A percentile compares a stretch with the other conserved stretches of the same genome.
Conservation (phyloP, 2,329 filamentous ascomycete genomes). For the Mycocentrospora acerina region DNA sequence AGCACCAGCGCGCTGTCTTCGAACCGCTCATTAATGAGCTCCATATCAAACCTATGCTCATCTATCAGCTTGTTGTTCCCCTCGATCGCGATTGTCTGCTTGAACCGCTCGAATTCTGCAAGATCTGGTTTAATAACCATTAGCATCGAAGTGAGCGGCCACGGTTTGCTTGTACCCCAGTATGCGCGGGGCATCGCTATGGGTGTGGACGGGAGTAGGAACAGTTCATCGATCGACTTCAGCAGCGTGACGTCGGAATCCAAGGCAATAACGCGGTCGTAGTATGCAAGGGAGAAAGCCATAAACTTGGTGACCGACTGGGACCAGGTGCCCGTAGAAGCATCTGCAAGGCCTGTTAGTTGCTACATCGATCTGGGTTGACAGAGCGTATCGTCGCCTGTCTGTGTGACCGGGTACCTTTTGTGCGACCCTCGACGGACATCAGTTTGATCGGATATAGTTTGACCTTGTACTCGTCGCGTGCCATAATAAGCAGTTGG, state of each 20-base stretch:
- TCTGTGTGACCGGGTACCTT: constrained; percentile 25
- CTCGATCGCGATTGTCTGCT: constrained; percentile 28
- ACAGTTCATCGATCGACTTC: constrained; percentile 68
- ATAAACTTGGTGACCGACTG: constrained; percentile 68
- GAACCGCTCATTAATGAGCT: constrained; percentile 66
- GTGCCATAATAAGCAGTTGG: constrained; percentile 52
- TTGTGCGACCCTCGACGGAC: constrained; percentile 35
- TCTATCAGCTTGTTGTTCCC: constrained; percentile 30
- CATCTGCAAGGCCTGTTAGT: constrained; percentile 29
- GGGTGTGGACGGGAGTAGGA: constrained; percentile 61
- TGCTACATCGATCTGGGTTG: constrained; percentile 1
- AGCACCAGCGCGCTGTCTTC: constrained; percentile 60
- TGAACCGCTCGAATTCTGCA: constrained; percentile 50
- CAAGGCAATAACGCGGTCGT: constrained; percentile 58
- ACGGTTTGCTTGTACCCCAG: constrained; percentile 60
- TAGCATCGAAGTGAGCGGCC: constrained; percentile 61
- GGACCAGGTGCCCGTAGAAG: constrained; percentile 56
- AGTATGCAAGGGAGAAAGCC: constrained; percentile 67
- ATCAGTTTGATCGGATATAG: constrained; percentile 51
- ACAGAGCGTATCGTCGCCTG: constrained; percentile 2
- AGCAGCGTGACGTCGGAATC: constrained; percentile 67
- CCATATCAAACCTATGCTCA: constrained; percentile 62
- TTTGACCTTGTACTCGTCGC: constrained; percentile 52
- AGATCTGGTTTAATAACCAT: constrained; percentile 63
- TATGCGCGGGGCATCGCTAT: constrained; percentile 72